Conservation (phyloP, 805 yeast species). For the Candida koratica region DNA sequence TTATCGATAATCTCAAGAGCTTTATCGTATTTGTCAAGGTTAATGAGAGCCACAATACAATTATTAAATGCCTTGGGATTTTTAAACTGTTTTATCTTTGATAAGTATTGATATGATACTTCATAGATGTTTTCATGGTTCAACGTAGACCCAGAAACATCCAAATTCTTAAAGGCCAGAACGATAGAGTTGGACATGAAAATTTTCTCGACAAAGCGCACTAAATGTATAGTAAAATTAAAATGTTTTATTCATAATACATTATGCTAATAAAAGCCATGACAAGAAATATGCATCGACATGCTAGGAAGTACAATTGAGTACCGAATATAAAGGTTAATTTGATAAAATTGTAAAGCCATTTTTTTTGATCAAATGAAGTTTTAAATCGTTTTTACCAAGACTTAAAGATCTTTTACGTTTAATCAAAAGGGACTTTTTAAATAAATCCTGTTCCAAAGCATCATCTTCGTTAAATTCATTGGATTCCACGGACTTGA, state of each 20-base stretch:
- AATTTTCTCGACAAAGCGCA: slow-evolving; percentile 4
- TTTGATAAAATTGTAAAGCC: slow-evolving; percentile 15
- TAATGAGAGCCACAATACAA: slow-evolving; percentile 57
- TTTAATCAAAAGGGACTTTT: slow-evolving; percentile 19
- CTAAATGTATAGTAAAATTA: not conserved
- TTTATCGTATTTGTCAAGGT: slow-evolving; percentile 50
- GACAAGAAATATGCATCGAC: slow-evolving; percentile 4
- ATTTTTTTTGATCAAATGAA: slow-evolving; percentile 30
- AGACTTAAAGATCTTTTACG: slow-evolving; percentile 36
- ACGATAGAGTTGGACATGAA: slow-evolving; percentile 37
- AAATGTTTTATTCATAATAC: slow-evolving; percentile 3
- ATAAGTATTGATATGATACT: slow-evolving; percentile 39
- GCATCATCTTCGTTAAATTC: slow-evolving; percentile 20
- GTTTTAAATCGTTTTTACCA: slow-evolving; percentile 36
- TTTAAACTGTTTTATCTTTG: slow-evolving; percentile 34
- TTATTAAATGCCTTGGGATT: slow-evolving; percentile 36
- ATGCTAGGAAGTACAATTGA: not conserved
- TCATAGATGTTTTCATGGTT: slow-evolving; percentile 37
- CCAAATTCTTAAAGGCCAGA: slow-evolving; percentile 39
- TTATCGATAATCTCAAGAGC: slow-evolving; percentile 45
- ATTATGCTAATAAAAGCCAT: slow-evolving; percentile 5
- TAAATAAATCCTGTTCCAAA: slow-evolving; percentile 20
- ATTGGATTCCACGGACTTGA: slow-evolving; percentile 13
- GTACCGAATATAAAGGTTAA: no score
- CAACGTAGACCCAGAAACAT: slow-evolving; percentile 24